Base-by-base conservation (phyloP, 805 yeast species). In the Sugiyamaella qingdaonensis region DNA sequence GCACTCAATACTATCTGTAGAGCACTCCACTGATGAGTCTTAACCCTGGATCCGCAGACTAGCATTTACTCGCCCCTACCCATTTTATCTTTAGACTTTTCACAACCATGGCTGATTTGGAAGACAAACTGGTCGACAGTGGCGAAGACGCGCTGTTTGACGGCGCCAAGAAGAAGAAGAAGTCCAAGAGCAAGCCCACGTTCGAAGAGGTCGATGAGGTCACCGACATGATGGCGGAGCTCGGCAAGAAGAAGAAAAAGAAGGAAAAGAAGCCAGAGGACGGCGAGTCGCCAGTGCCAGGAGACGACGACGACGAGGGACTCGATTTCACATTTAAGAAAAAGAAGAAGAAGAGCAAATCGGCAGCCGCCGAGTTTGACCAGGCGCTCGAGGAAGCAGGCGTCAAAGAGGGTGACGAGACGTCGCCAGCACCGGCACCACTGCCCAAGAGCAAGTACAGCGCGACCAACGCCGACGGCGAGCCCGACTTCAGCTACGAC, bases 381-480 rank as follows among this genome's bases (percentile, higher is more conserved):
- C 85, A 86, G 67, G 88, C 88, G 65, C 78, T 92, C 63, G 95
- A 88, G 68, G 78, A 86, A 67, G 97, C 97, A 13, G 98, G 66
- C 78, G 90, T 47, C 80, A 82, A 54, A 86, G 80, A 32, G 76
- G 69, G 45, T 49, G 54, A 34, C 11, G 50, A 49, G 32, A 59
- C 46, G 31, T 54, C 53, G 2, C 53, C 54, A 3, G 55, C 51
- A 33, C 52, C 49, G 37, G 56, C 52, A 5, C 61, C 52, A 5
- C 61, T 67, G 19, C 65, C 73, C 16, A 69, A 69, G 52, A 59
- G 61, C 42, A 41, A 63, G 68, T 43, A 62, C 67, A 10, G 78
- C 68, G 58, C 73, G 48, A 55, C 55, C 33, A 62, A 61, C 47
- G 59, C 56, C 16, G 58, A 54, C 37, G 66, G 65, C 11, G 73